Evolutionary conservation across 2,329 filamentous ascomycete species (phyloP).

Genomic region (Cladophialophora bantiana): DNA sequence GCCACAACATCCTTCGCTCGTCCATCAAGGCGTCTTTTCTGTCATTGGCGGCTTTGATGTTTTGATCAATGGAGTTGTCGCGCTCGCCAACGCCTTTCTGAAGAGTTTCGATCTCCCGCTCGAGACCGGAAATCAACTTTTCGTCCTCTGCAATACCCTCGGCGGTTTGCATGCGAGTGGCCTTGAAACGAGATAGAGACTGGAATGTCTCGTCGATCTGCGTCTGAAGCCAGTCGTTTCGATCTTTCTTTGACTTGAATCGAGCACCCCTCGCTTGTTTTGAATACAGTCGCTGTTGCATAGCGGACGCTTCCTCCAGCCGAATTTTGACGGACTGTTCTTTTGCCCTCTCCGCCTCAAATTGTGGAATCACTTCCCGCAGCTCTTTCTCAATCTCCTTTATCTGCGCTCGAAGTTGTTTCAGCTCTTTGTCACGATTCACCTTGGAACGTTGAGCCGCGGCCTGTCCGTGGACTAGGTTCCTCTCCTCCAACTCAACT

Average conservation of each 20-base stretch:
- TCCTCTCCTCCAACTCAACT: constrained; percentile 83
- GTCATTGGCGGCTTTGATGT: constrained; percentile 79
- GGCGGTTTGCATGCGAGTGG: constrained; percentile 80
- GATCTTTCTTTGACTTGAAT: constrained; percentile 86
- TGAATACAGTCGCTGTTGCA: constrained; percentile 79
- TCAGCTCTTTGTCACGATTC: constrained; percentile 74
- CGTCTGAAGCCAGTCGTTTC: constrained; percentile 80
- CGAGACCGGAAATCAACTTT: constrained; percentile 72
- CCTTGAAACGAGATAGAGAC: constrained; percentile 79
- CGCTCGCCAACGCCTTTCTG: constrained; percentile 75
- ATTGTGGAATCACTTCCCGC: constrained; percentile 73
- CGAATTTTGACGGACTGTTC: constrained; percentile 75
- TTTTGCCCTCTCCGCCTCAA: constrained; percentile 73
- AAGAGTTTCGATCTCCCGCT: constrained; percentile 74
- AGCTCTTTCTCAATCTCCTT: constrained; percentile 78
- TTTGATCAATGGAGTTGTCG: constrained; percentile 73
- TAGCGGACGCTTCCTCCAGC: constrained; percentile 77
- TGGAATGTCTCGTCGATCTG: constrained; percentile 82
- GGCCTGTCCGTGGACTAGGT: constrained; percentile 80
- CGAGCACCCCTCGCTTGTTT: constrained; percentile 90
- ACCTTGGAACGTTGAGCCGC: constrained; percentile 75
- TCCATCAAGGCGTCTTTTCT: constrained; percentile 80
- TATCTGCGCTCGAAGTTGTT: constrained; percentile 76
- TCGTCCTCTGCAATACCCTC: constrained; percentile 81
- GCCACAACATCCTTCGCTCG: constrained; percentile 82